Conservation (phyloP, 2,329 filamentous ascomycete genomes). For the Lojkania enalia region DNA sequence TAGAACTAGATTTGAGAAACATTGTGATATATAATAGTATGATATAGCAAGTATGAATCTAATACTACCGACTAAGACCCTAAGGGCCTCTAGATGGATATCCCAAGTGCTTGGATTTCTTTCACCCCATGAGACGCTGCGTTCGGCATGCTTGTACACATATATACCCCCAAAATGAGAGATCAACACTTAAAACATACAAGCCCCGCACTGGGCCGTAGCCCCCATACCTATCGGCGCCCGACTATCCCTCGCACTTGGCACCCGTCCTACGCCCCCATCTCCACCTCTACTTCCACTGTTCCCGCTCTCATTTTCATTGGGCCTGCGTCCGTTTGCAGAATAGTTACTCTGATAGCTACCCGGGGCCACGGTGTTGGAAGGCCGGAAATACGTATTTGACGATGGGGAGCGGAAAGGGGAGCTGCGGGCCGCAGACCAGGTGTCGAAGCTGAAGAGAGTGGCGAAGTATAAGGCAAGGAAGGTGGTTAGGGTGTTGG, state of each 20-base stretch:
- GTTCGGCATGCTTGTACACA: too few relatives aligned
- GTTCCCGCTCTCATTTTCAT: constrained; percentile 25
- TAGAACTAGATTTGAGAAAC: too few relatives aligned
- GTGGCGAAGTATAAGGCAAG: constrained; percentile 46
- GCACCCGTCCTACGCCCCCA: constrained; percentile 25
- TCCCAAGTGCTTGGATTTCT: too few relatives aligned
- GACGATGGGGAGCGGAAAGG: constrained; percentile 32
- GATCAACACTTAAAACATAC: constrained; percentile 23
- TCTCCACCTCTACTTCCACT: constrained; percentile 14
- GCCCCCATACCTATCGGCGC: constrained; percentile 32
- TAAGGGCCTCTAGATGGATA: too few relatives aligned
- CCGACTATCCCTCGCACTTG: constrained; percentile 28
- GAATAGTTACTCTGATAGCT: constrained; percentile 29
- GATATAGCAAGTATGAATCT: too few relatives aligned
- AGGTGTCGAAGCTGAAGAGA: constrained; percentile 44
- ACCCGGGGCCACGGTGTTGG: constrained; percentile 20
- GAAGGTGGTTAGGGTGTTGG: constrained; percentile 35
- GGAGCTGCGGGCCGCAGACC: constrained; percentile 38
- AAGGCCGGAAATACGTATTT: constrained; percentile 26
- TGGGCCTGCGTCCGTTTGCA: constrained; percentile 17
- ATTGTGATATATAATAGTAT: too few relatives aligned
- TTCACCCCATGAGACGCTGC: too few relatives aligned
- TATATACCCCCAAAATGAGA: too few relatives aligned
- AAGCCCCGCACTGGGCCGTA: constrained; percentile 34
- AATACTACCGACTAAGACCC: too few relatives aligned